Percentiles rank a stretch among this genome's conserved stretches.
Evolutionary conservation across 257 asterid genomes (phyloP).

Genomic region (Datura wrightii): DNA sequence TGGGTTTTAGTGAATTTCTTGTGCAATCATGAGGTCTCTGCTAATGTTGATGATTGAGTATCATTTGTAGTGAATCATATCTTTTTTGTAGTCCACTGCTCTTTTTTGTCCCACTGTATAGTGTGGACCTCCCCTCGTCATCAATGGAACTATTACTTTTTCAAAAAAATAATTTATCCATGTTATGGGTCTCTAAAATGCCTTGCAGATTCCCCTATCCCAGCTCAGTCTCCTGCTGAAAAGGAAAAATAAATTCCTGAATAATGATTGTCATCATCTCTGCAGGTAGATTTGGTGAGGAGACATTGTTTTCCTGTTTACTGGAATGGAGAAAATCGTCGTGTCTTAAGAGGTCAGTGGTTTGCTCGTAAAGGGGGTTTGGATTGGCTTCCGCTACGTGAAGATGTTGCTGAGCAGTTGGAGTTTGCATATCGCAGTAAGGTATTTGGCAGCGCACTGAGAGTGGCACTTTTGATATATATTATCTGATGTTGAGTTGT

Average conservation of each 20-base stretch:
- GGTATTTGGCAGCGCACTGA: slow-evolving; percentile 37
- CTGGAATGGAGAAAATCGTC: slow-evolving; percentile 91
- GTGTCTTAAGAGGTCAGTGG: slow-evolving; percentile 98
- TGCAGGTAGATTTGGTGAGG: slow-evolving; percentile 89
- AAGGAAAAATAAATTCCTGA: slow-evolving; percentile 13
- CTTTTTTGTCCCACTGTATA: neutral
- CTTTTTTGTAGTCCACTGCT: neutral
- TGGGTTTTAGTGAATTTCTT: too few species aligned
- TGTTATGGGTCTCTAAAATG: neutral
- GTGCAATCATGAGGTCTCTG: too few species aligned
- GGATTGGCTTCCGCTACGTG: slow-evolving; percentile 97
- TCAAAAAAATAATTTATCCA: neutral
- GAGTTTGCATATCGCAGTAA: slow-evolving; percentile 87
- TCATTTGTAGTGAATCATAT: too few species aligned
- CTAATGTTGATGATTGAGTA: too few species aligned
- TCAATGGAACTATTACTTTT: neutral
- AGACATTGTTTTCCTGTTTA: slow-evolving; percentile 97
- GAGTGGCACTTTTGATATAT: neutral
- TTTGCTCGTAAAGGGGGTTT: slow-evolving; percentile 95
- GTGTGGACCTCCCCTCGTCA: neutral
- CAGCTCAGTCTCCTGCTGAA: neutral
- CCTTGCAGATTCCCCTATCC: neutral
- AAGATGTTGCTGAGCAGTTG: slow-evolving; percentile 95
- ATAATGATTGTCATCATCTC: neutral
- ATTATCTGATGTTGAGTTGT: slow-evolving; percentile 20